Evolutionary conservation across 1,284 basidiomycete genomes (phyloP).

Genomic region (Mycena citricolor): DNA sequence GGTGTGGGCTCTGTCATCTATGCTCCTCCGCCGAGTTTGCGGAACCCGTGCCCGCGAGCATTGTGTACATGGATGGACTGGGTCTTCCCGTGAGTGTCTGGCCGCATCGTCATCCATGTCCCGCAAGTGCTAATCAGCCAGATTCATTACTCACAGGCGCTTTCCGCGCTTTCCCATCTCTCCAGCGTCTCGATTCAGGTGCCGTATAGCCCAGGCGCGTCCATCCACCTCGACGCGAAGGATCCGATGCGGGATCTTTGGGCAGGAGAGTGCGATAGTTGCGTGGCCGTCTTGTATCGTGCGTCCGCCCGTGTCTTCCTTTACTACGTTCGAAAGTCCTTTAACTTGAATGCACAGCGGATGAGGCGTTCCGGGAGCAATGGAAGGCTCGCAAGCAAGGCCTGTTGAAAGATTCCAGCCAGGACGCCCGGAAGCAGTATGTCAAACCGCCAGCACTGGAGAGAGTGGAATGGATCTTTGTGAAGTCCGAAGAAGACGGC

Average conservation of each 20-base stretch:
- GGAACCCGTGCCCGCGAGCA: constrained; percentile 14
- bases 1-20: constrained; percentile 28
- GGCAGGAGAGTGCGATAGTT: constrained; percentile 26
- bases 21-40: constrained; percentile 21
- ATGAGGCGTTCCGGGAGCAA: constrained; percentile 9
- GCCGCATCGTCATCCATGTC: background rate
- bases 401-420: background rate
- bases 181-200: constrained; percentile 25
- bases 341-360: constrained; percentile 3
- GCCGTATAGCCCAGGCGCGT: constrained; percentile 8
- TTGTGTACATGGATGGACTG: constrained; percentile 25
- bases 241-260: constrained; percentile 19
- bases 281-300: constrained; percentile 23
- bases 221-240: constrained; percentile 7
- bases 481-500: too few relatives aligned
- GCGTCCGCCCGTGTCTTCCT: too few relatives aligned
- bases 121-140: constrained; percentile 1
- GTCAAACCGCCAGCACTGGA: constrained; percentile 18
- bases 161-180: constrained; percentile 23
- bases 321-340: background rate
- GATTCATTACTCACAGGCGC: constrained; percentile 24
- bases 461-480: constrained; percentile 19
- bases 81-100: constrained; percentile 28
- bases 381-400: constrained; percentile 17
- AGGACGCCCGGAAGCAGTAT: constrained; percentile 3